phyloP scores from a whole-genome alignment of 345 rosid genomes.

The Pelargonium nanum region DNA sequence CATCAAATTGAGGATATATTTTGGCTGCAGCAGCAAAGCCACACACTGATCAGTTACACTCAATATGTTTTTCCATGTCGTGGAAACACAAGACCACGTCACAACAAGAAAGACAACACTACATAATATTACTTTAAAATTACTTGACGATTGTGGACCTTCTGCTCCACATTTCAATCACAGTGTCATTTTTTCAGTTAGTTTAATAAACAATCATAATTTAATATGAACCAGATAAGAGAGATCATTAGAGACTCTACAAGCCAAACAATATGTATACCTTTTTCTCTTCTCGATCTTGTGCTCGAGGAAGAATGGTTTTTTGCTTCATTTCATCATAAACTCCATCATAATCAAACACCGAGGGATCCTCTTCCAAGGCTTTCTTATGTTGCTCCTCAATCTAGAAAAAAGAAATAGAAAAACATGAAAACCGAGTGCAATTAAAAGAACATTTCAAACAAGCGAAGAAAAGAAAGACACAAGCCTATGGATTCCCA shows the following conservation, averaged over 20 bases:
- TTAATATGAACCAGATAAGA: neutral
- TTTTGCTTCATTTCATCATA: slow-evolving; percentile 71
- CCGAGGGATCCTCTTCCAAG: slow-evolving; percentile 71
- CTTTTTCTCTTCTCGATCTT: slow-evolving; percentile 62
- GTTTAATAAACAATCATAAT: neutral
- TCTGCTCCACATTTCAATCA: neutral
- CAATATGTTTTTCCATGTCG: neutral
- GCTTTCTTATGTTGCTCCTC: slow-evolving; percentile 87
- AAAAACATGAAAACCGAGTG: neutral
- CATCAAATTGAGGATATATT: slow-evolving; percentile 53
- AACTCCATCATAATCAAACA: slow-evolving; percentile 75
- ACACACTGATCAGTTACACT: slow-evolving; percentile 4
- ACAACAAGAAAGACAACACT: neutral
- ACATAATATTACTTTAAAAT: neutral
- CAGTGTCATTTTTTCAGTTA: too few species aligned
- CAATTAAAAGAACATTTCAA: neutral
- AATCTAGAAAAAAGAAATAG: slow-evolving; percentile 27
- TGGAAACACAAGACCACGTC: neutral
- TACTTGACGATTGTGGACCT: too few species aligned
- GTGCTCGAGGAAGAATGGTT: slow-evolving; percentile 33
- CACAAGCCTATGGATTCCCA: neutral
- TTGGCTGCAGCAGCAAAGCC: slow-evolving; percentile 41
- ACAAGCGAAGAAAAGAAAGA: neutral
- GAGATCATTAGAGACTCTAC: neutral
- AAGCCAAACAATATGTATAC: slow-evolving; percentile 19